Evolutionary conservation across 257 asterid genomes (phyloP).

Genomic region (Solanum rostratum): DNA sequence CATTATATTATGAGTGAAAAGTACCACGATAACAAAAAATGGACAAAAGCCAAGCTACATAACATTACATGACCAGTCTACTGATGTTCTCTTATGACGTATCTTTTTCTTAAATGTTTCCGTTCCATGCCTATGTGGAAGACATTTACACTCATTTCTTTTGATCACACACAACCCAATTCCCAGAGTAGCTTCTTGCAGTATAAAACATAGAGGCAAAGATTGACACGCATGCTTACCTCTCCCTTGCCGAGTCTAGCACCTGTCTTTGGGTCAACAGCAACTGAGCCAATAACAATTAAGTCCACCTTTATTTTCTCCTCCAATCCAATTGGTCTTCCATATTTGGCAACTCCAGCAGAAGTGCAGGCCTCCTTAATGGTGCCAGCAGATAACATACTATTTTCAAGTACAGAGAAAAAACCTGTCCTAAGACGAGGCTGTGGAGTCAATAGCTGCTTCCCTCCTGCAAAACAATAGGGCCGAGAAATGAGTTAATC

Average conservation of each 20-base stretch:
- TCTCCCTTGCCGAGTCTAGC: slow-evolving; percentile 99
- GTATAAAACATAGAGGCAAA: neutral
- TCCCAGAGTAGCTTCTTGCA: neutral
- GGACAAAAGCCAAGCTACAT: neutral
- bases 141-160: neutral
- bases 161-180: neutral
- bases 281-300: slow-evolving; percentile 86
- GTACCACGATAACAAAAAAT: neutral
- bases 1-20: neutral
- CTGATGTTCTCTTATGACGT: neutral
- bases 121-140: neutral
- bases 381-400: slow-evolving; percentile 37
- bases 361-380: slow-evolving; percentile 91
- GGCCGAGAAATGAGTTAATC: neutral
- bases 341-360: slow-evolving; percentile 81
- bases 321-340: slow-evolving; percentile 74
- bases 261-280: slow-evolving; percentile 82
- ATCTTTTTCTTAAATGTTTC: neutral
- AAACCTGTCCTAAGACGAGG: slow-evolving; percentile 94
- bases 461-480: slow-evolving; percentile 43
- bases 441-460: slow-evolving; percentile 82
- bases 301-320: slow-evolving; percentile 86
- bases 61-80: neutral
- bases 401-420: slow-evolving; percentile 63
- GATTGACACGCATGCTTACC: slow-evolving; percentile 23